Conservation (phyloP, 2,329 filamentous ascomycete species). For the Penicillium sp. region DNA sequence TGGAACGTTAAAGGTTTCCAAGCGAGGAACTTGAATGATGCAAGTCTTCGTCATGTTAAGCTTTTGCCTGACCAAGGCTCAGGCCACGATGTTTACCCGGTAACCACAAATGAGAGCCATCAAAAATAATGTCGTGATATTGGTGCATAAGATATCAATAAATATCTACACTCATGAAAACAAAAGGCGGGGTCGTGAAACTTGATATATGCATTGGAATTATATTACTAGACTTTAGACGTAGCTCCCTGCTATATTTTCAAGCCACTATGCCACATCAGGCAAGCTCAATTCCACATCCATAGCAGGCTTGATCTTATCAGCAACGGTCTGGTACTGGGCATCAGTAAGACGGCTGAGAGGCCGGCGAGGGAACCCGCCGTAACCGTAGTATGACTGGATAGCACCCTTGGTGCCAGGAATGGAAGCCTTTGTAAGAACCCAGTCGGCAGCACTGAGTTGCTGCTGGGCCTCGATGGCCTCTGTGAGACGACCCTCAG, state of each 20-base stretch:
- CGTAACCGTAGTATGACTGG: slow-evolving; percentile 80
- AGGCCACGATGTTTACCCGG: neutral
- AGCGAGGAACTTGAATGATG: neutral
- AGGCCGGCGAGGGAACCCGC: slow-evolving; percentile 72
- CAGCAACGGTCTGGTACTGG: slow-evolving; percentile 33
- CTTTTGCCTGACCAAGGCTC: neutral
- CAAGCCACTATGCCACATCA: slow-evolving; percentile 34
- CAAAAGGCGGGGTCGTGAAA: neutral
- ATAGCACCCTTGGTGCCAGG: slow-evolving; percentile 84
- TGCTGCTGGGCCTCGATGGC: slow-evolving; percentile 73
- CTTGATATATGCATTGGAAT: slow-evolving; percentile 4
- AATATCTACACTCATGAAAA: neutral
- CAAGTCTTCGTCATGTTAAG: neutral
- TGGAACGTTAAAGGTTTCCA: neutral
- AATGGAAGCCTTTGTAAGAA: slow-evolving; percentile 78
- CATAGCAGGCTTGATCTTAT: slow-evolving; percentile 39
- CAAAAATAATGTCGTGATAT: no score
- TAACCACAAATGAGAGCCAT: no score
- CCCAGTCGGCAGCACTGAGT: slow-evolving; percentile 78
- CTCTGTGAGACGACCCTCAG: slow-evolving; percentile 72
- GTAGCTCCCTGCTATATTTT: neutral
- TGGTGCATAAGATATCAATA: neutral
- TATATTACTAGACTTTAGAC: neutral
- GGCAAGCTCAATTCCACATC: slow-evolving; percentile 37
- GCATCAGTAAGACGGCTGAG: slow-evolving; percentile 35